A percentile compares a stretch with the other conserved stretches of the same genome.
These are phyloP conservation scores for Sporopachydermia cereana DNA, from an alignment of 1,139 yeast genomes.

Conservation along the genomic window DNA sequence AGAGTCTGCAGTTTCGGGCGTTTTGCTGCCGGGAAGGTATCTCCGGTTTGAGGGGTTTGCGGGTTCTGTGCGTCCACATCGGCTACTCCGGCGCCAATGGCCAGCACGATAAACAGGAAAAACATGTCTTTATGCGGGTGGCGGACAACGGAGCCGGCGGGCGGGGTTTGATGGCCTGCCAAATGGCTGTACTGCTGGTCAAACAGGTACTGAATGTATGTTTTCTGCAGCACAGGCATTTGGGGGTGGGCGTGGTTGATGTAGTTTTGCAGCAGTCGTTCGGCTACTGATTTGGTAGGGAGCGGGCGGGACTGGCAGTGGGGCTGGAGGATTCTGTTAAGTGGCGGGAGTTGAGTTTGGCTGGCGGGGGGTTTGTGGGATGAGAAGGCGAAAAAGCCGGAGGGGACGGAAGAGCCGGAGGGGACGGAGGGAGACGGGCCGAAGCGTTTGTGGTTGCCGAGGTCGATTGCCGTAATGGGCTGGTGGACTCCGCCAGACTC, in stretches of 20 bases:
- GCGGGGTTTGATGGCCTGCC: not conserved
- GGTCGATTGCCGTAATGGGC: not conserved
- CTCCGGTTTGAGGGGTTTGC: not conserved
- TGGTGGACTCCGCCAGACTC: too few species aligned
- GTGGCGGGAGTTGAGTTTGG: constrained; percentile 4
- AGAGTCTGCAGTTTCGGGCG: not conserved
- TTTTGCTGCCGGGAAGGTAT: not conserved
- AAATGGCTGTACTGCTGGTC: not conserved
- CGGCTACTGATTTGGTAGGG: not conserved
- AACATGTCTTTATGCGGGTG: constrained; percentile 10
- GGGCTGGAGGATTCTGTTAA: not conserved
- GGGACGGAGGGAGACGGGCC: too few species aligned
- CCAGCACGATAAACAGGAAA: constrained; percentile 12
- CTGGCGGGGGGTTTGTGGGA: not conserved
- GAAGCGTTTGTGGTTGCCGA: not conserved
- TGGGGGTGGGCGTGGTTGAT: constrained; percentile 1
- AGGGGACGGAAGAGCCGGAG: too few species aligned
- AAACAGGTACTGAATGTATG: not conserved
- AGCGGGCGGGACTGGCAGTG: not conserved
- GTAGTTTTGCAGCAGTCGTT: constrained; percentile 2
- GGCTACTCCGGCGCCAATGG: constrained; percentile 17
- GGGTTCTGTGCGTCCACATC: constrained; percentile 2
- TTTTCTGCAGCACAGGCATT: not conserved
- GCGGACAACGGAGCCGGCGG: not conserved
- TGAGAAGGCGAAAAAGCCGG: too few species aligned